Evolutionary conservation across 495 filamentous ascomycete species (phyloP).

Genomic region (Aspergillus biplanus): DNA sequence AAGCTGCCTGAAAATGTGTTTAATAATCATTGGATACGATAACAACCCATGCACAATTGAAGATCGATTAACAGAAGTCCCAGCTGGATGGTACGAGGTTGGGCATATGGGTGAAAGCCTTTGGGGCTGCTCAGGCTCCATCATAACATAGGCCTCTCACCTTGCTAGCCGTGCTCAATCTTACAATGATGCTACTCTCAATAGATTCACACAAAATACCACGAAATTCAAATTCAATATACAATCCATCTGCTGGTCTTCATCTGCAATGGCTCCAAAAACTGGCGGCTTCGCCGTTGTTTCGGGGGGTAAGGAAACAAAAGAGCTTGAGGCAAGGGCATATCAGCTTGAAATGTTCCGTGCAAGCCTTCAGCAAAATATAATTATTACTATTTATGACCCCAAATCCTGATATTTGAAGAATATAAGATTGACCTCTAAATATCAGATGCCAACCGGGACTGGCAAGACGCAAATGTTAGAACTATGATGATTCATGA

Average conservation of each 20-base stretch:
- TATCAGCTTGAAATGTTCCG: neutral
- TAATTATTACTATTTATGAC: neutral
- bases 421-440: neutral
- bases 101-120: neutral
- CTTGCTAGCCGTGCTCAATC: neutral
- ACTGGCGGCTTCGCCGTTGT: neutral
- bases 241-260: neutral
- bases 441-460: conserved; percentile 1
- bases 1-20: conserved; percentile 2
- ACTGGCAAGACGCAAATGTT: conserved; percentile 1
- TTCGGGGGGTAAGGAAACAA: neutral
- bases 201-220: neutral
- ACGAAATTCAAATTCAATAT: neutral
- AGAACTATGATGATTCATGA: neutral
- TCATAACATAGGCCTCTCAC: neutral
- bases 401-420: neutral
- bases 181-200: neutral
- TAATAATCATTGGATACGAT: neutral
- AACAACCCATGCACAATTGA: neutral
- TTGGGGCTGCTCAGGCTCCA: neutral
- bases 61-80: neutral
- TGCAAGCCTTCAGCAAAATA: neutral
- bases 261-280: neutral
- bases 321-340: neutral
- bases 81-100: neutral